Percentiles rank a stretch among this genome's conserved stretches.
phyloP scores from a whole-genome alignment of 306 rosid genomes.

The Sesbania bispinosa region DNA sequence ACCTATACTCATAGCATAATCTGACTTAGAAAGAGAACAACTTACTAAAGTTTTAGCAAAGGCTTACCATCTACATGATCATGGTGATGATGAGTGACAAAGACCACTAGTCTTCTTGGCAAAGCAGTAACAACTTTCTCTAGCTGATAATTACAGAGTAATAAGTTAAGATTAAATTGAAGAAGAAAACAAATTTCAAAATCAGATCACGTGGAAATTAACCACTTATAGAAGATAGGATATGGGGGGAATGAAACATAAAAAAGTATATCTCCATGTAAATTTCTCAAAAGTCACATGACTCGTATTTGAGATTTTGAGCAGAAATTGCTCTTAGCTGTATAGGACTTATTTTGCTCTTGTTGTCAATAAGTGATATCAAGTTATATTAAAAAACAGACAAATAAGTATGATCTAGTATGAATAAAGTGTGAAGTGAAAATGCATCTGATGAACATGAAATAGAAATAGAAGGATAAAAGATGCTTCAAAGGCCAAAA shows the following conservation, averaged over 20 bases:
- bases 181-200: not conserved
- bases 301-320: not conserved
- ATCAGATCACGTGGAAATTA: not conserved
- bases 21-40: not conserved
- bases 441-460: not conserved
- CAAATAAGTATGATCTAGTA: not conserved
- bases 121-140: slow-evolving; percentile 59
- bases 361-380: not conserved
- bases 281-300: not conserved
- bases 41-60: not conserved
- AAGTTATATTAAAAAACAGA: not conserved
- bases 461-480: slow-evolving; percentile 12
- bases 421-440: slow-evolving; percentile 21
- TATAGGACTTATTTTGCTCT: slow-evolving; percentile 12
- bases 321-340: not conserved
- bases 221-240: slow-evolving; percentile 12
- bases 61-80: slow-evolving; percentile 87
- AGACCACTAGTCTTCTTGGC: slow-evolving; percentile 73
- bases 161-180: slow-evolving; percentile 24
- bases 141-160: slow-evolving; percentile 56
- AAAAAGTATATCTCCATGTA: not conserved
- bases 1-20: not conserved
- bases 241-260: not conserved
- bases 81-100: slow-evolving; percentile 81
- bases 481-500: slow-evolving; percentile 14